Base-by-base conservation (phyloP, 345 rosid species). In the Carallia brachiata region DNA sequence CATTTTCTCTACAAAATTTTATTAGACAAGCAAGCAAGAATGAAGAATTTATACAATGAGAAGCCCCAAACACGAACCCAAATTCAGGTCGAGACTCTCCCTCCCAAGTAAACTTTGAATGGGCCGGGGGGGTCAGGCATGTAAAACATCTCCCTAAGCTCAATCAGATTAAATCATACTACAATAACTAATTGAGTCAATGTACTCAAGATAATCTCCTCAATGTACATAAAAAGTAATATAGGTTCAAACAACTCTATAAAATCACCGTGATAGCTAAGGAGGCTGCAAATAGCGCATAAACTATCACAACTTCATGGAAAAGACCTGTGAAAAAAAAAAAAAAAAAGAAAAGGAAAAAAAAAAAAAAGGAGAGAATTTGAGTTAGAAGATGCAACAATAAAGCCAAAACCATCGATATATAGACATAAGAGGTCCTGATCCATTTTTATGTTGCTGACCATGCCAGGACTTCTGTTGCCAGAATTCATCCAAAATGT, bases 301-400 rank as follows among this genome's bases (percentile, higher is more conserved):
- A 72, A 70, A 68, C 55, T 61, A 64, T 67, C 69, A 66, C 60
- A 57, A 72, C 71, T 32, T 83, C 80, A 37, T 65, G 52, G 74
- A 78, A 83, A 39, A 82, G 84, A 75, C 90, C 96, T 89, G 87
- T 77, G 2, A 77, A 70, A 66, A 60, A 37, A 5, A 69, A 52
- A 56, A 55, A 8, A 0, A 15, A 32, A 32, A 32, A 2, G 4
- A 32, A 32, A 32, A 32, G 34, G 0, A 32, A 32, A 23, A 23
- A 23, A 0, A 23, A 23, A 23, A 23, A 23, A 23, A 23, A 23
- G 0, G 23, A 23, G 48, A 40, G 48, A 40, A 3, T 44, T 23
- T 17, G n/a, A 27, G 63, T 76, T 63, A 36, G 58, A 48, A n/a
- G 48, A 28, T 55, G 62, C 32, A 40, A 62, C 1, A 13, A 19